Conservation (phyloP, 352 stramenopile species). For the Pythium dissimile region DNA sequence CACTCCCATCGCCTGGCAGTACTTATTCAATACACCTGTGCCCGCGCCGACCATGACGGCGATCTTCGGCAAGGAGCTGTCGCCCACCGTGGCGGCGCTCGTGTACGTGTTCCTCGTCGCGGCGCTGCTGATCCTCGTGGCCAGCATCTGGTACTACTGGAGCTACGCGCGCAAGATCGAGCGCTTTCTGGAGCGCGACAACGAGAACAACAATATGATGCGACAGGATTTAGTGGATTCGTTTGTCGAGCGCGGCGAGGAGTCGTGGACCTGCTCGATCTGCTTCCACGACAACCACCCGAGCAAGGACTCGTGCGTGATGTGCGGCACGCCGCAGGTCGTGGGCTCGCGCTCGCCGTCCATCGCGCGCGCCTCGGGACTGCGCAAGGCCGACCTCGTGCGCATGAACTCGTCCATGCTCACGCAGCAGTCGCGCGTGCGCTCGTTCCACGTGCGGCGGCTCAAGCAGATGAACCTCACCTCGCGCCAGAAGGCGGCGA, state of each 20-base stretch:
- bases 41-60: conserved; percentile 46
- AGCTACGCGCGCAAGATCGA: conserved; percentile 87
- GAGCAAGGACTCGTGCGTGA: conserved; percentile 74
- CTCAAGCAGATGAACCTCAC: conserved; percentile 87
- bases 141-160: conserved; percentile 86
- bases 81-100: conserved; percentile 53
- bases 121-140: conserved; percentile 65
- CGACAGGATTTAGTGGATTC: conserved; percentile 81
- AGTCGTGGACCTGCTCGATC: conserved; percentile 85
- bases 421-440: conserved; percentile 77
- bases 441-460: conserved; percentile 78
- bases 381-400: conserved; percentile 62
- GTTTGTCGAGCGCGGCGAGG: conserved; percentile 73
- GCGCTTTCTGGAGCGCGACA: conserved; percentile 76
- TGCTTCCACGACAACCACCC: conserved; percentile 88
- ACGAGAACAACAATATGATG: conserved; percentile 89
- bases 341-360: conserved; percentile 57
- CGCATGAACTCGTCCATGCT: conserved; percentile 69
- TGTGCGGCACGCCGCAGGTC: conserved; percentile 75
- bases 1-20: neutral
- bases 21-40: neutral
- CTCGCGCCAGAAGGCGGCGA: conserved; percentile 70
- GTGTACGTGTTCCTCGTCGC: conserved; percentile 77
- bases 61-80: conserved; percentile 80
- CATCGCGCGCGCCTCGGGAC: conserved; percentile 59